phyloP scores from a whole-genome alignment of 306 rosid genomes.

The Senna siamea region DNA sequence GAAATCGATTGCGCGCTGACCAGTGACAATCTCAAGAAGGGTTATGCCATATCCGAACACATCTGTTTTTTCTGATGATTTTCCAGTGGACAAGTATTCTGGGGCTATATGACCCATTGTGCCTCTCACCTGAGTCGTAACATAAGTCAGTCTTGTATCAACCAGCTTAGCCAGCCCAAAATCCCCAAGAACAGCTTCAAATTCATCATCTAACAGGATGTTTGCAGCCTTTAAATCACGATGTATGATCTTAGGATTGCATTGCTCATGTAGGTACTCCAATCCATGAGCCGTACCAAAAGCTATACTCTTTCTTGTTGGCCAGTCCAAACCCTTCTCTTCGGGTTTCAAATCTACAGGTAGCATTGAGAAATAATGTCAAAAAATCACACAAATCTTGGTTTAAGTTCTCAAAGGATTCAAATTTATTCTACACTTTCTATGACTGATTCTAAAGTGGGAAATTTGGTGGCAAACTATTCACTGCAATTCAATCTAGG shows the following conservation, averaged over 20 bases:
- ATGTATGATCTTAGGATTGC: slow-evolving; percentile 91
- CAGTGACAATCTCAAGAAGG: slow-evolving; percentile 91
- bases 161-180: slow-evolving; percentile 86
- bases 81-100: slow-evolving; percentile 89
- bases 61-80: slow-evolving; percentile 90
- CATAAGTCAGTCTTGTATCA: slow-evolving; percentile 75
- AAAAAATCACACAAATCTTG: background rate
- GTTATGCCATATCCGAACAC: slow-evolving; percentile 94
- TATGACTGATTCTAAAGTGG: too few relatives aligned
- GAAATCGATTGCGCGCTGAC: slow-evolving; percentile 90
- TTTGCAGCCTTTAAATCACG: slow-evolving; percentile 98
- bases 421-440: too few relatives aligned
- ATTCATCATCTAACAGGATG: slow-evolving; percentile 81
- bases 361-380: slow-evolving; percentile 17
- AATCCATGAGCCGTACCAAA: slow-evolving; percentile 64
- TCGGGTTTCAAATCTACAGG: slow-evolving; percentile 54
- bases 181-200: slow-evolving; percentile 94
- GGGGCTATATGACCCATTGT: slow-evolving; percentile 99
- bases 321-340: slow-evolving; percentile 55
- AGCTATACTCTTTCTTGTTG: slow-evolving; percentile 51
- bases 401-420: background rate
- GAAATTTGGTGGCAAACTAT: too few relatives aligned
- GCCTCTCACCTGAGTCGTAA: slow-evolving; percentile 93
- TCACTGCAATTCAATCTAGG: too few relatives aligned
- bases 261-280: slow-evolving; percentile 89